These are phyloP conservation scores for Biancaea sappan DNA, from an alignment of 306 rosid species.

Conservation along the genomic window DNA sequence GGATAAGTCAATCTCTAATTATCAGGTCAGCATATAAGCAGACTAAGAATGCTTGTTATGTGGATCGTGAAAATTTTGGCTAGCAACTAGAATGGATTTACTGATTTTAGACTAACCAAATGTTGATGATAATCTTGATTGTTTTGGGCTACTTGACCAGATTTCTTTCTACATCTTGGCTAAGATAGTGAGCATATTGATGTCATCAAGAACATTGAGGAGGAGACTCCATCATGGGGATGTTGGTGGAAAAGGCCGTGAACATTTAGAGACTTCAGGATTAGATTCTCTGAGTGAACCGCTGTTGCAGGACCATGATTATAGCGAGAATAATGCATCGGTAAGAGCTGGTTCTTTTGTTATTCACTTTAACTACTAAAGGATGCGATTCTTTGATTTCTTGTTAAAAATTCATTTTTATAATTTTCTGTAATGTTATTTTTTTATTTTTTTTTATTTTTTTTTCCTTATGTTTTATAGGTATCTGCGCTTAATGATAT, in stretches of 20 bases:
- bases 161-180: constrained; percentile 42
- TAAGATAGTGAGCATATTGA: constrained; percentile 30
- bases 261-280: constrained; percentile 58
- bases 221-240: constrained; percentile 93
- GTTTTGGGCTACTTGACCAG: constrained; percentile 14
- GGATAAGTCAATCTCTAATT: not conserved
- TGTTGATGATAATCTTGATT: constrained; percentile 26
- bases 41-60: constrained; percentile 2
- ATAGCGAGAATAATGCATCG: constrained; percentile 45
- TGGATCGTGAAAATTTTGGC: constrained; percentile 4
- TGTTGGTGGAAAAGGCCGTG: constrained; percentile 67
- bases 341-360: constrained; percentile 35
- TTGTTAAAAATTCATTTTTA: constrained; percentile 6
- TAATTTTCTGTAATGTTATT: not conserved
- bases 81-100: constrained; percentile 17
- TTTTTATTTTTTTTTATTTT: too few species aligned
- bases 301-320: constrained; percentile 55
- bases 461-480: constrained; percentile 35
- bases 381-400: constrained; percentile 6
- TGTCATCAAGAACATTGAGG: constrained; percentile 79
- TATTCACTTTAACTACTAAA: not conserved
- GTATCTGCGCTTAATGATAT: constrained; percentile 51
- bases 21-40: constrained; percentile 17
- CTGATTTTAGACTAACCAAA: not conserved
- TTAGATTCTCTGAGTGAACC: constrained; percentile 74